Base-by-base conservation (phyloP, 2,329 filamentous ascomycete species). In the Furcasterigmium furcatum region DNA sequence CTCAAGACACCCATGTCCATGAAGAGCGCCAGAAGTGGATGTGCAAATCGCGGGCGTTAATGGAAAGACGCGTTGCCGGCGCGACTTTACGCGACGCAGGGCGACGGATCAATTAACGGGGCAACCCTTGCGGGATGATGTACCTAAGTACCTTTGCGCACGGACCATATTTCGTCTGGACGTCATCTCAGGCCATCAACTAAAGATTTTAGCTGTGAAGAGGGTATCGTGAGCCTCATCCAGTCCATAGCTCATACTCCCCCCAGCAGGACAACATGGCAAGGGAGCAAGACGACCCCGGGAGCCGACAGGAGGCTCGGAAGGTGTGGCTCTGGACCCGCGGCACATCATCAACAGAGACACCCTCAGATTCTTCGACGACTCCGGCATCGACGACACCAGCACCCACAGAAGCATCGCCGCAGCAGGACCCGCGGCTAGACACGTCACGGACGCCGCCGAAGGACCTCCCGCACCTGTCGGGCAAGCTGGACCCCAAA, bases 141-240 rank as follows among this genome's bases (percentile, higher is more conserved):
- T n/a, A n/a, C n/a, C n/a, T n/a, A n/a, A n/a, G n/a, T n/a, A n/a
- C n/a, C n/a, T 5, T 12, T 12, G 22, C 41, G 45, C 48, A 51
- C 48, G 25, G 50, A 43, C 50, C 50, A 51, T 4, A n/a, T 29
- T 9, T 16, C 12, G 25, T 29, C 25, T 40, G 42, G 50, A 52
- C 50, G 50, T 52, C 50, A 52, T 52, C 45, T 48, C 43, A 52
- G 46, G 29, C 43, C 40, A 49, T 41, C 40, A 35, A n/a, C 48
- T n/a, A n/a, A n/a, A 50, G 48, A 50, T 44, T 50, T 48, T 46
- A 38, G 44, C 41, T 16, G n/a, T 27, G 24, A 27, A 27, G 24
- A 27, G 7, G 12, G 24, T n/a, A n/a, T n/a, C n/a, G n/a, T n/a
- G 27, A 38, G 30, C 8, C 25, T 18, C 34, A 36, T 14, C 24